phyloP scores from a whole-genome alignment of 805 yeast species.

The Candida andamanensis region DNA sequence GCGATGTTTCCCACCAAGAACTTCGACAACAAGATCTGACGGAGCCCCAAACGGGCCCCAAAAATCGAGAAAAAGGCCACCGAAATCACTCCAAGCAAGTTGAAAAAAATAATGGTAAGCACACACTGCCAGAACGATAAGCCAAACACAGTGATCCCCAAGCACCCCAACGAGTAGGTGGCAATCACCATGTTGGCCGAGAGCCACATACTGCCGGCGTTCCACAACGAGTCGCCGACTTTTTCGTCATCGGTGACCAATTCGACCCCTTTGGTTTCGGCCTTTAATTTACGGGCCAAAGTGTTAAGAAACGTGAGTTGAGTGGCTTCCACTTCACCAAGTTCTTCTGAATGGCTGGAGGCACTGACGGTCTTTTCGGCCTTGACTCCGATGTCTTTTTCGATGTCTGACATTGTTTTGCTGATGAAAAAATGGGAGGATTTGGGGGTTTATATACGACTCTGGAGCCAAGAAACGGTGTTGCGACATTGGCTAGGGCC shows the following conservation, averaged over 20 bases:
- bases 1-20: slow-evolving; percentile 72
- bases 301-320: slow-evolving; percentile 25
- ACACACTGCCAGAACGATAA: slow-evolving; percentile 72
- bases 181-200: slow-evolving; percentile 88
- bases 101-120: slow-evolving; percentile 66
- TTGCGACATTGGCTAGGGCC: no score
- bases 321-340: slow-evolving; percentile 6
- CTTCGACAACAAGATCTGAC: slow-evolving; percentile 82
- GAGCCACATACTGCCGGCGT: slow-evolving; percentile 85
- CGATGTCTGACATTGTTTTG: slow-evolving; percentile 2
- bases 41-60: slow-evolving; percentile 79
- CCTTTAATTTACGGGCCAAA: slow-evolving; percentile 32
- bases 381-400: slow-evolving; percentile 1
- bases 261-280: slow-evolving; percentile 69
- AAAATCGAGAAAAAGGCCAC: slow-evolving; percentile 81
- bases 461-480: no score
- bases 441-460: no score
- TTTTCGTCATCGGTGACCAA: slow-evolving; percentile 76
- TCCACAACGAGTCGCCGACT: slow-evolving; percentile 57
- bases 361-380: background rate
- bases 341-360: background rate
- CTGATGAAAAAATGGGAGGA: no score
- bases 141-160: slow-evolving; percentile 53
- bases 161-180: slow-evolving; percentile 70
- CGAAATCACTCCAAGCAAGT: slow-evolving; percentile 64